phyloP scores from a whole-genome alignment of 805 yeast species.

The Candida hungchunana region DNA sequence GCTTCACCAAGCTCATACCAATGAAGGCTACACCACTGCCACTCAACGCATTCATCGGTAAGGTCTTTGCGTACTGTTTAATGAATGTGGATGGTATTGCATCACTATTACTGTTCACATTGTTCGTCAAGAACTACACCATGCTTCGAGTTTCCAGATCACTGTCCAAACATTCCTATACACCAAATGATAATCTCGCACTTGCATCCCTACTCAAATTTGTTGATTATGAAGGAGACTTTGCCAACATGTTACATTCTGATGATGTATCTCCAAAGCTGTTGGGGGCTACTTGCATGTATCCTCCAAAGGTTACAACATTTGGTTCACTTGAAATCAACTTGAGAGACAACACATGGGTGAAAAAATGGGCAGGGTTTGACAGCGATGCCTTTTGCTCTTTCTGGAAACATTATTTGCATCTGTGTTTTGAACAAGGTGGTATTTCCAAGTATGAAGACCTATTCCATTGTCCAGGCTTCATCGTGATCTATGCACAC shows the following conservation, averaged over 20 bases:
- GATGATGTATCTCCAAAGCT: conserved; percentile 25
- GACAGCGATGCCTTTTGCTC: conserved; percentile 58
- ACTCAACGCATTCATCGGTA: conserved; percentile 49
- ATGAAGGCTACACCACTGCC: conserved; percentile 17
- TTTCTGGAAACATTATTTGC: conserved; percentile 54
- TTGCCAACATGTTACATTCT: neutral
- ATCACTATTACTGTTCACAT: conserved; percentile 48
- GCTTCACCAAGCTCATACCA: conserved; percentile 15
- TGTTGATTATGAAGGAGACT: conserved; percentile 20
- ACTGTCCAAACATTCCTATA: too few relatives aligned
- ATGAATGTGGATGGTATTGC: conserved; percentile 46
- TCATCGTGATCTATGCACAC: conserved; percentile 22
- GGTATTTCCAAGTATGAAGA: conserved; percentile 5
- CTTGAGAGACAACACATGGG: conserved; percentile 56
- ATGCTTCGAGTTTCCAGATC: too few relatives aligned
- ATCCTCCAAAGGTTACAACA: conserved; percentile 30
- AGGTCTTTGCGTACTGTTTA: conserved; percentile 54
- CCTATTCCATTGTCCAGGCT: conserved; percentile 20
- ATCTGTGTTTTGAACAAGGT: conserved; percentile 4
- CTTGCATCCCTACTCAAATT: conserved; percentile 12
- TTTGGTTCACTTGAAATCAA: conserved; percentile 36
- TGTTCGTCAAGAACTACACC: conserved; percentile 48
- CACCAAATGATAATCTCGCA: neutral
- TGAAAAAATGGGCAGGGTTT: conserved; percentile 51
- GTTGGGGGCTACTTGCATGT: conserved; percentile 33